Evolutionary conservation across 2,329 filamentous ascomycete species (phyloP), one percentile per base, ranked within the genome.

Genomic region (Penicillium sp.): DNA sequence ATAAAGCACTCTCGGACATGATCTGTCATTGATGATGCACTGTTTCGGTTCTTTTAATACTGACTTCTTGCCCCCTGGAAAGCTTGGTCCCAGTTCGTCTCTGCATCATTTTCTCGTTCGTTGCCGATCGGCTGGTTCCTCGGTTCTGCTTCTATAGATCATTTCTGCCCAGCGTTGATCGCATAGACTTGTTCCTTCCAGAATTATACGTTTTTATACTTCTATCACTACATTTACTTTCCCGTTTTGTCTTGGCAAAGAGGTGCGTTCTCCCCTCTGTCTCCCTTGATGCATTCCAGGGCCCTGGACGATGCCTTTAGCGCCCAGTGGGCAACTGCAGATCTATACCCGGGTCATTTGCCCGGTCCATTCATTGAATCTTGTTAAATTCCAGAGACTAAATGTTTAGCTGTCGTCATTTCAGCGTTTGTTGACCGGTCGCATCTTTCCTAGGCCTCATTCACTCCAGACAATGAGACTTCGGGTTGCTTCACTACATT

Each of bases 201-300:
- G 8, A 19, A 29, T 55, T 19, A 27, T 47, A 11, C 10, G 16
- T 42, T 47, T 16, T 8, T 39, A 42, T 47, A 55, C 22, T 16
- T 33, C 24, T 55, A 21, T 26, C 29, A 29, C 22, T 47, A 19
- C 35, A 21, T 44, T 29, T 29, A 35, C 26, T 19, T 53, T 22
- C 26, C 14, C 13, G 19, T 47, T 55, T 46, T 39, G 10, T 19
- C 22, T 44, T 46, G 31, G 27, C 33, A 10, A 45, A 35, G 42
- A 56, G 48, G 54, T 55, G 49, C 47, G 49, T 44, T 44, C 16
- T 35, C 21, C 31, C 33, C 31, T 37, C 47, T 19, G 9, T 42
- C 52, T 56, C 56, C 61, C 58, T 63, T 59, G 56, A 54, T 61
- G 35, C 61, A 63, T 63, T 63, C 61, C 56, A 45, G 11, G 31